Conservation (phyloP, 345 rosid genomes). For the Eucalyptus polyanthemos region DNA sequence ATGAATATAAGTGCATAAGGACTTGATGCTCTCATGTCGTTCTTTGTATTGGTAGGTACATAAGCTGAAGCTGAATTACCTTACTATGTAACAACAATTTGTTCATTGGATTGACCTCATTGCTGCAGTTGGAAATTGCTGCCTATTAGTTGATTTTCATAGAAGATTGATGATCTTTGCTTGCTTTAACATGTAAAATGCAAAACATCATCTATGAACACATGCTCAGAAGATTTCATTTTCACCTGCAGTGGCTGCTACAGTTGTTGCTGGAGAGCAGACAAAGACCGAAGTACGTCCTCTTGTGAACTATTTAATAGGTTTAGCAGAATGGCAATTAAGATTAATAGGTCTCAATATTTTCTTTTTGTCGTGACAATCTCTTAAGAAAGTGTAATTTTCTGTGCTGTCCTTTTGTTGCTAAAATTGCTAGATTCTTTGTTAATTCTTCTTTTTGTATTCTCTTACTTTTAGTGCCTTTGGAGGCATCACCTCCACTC, state of each 20-base stretch:
- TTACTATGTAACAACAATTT: background rate
- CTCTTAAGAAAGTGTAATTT: background rate
- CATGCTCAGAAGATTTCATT: background rate
- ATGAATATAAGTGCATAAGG: background rate
- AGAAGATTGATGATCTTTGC: background rate
- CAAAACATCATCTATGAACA: background rate
- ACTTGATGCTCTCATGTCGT: background rate
- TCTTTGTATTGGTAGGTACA: background rate
- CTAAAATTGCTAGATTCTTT: background rate
- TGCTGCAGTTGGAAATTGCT: background rate
- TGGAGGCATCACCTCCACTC: background rate
- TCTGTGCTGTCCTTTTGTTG: background rate
- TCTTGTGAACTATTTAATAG: background rate
- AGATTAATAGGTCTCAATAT: background rate
- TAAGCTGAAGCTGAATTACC: background rate
- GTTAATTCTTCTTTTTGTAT: background rate
- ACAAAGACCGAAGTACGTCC: constrained; percentile 1
- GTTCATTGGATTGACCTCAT: background rate
- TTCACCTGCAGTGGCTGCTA: constrained; percentile 10
- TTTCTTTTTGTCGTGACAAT: background rate
- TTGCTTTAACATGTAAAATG: background rate
- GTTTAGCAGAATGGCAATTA: background rate
- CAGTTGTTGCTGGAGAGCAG: background rate
- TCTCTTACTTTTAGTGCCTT: background rate
- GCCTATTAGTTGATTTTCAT: background rate